Base-by-base conservation (phyloP, 2,329 filamentous ascomycete genomes). In the Drechslera avenae region DNA sequence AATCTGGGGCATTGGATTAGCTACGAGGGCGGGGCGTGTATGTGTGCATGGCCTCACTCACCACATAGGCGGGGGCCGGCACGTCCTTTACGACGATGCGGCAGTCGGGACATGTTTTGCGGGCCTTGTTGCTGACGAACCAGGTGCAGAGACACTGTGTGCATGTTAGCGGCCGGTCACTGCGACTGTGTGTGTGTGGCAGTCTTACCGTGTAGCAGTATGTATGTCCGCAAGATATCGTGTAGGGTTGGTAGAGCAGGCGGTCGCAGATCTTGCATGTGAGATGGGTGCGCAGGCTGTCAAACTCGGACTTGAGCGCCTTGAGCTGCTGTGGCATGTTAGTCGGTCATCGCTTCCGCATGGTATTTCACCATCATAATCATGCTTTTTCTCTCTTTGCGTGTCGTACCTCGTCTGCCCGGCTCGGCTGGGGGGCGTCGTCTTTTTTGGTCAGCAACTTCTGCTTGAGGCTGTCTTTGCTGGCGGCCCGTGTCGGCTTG, bases 51-150 rank as follows among this genome's bases (percentile, higher is more conserved):
- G 17, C 69, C 77, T 65, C 19, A 72, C 77, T 66, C 71, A 85
- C 83, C 34, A 88, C 69, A 65, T 86, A 89, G 33, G 86, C 84
- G 19, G 86, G 86, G 6, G 84, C 83, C 1, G 86, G 86, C 57
- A 82, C 75, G 21, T 81, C 73, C 56, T 76, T 81, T 50, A 88
- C 82, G 30, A 77, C 73, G 3, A 81, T 76, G 52, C 86, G 81
- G 67, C 86, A 89, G 67, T 88, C 85, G 13, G 86, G 86, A 69
- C 86, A 89, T 61, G 85, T 86, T 68, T 86, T 86, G 63, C 82
- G 84, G 35, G 73, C 74, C 65, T 75, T 80, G 60, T 81, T 78
- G 61, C 72, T 78, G 31, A 71, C 68, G 64, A 83, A 84, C 80
- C 80, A 83, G 53, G 79, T 81, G 59, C 78, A 79, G 35, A 83